phyloP scores from a whole-genome alignment of 1,284 basidiomycete genomes.

The Sphaerobolus stellatus region DNA sequence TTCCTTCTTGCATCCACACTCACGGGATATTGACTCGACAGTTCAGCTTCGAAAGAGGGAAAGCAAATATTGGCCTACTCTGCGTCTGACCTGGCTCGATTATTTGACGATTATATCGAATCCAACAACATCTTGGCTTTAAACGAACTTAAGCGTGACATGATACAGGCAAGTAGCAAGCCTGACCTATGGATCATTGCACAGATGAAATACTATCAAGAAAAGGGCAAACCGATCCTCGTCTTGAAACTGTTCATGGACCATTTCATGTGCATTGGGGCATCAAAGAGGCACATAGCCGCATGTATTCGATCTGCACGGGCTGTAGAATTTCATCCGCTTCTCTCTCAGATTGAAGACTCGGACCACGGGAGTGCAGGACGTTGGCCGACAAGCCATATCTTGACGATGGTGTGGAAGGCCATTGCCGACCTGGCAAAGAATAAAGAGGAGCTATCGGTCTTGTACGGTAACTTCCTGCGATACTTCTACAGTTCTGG shows the following conservation, averaged over 20 bases:
- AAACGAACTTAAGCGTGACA: constrained; percentile 1
- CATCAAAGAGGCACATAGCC: background rate
- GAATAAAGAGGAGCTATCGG: background rate
- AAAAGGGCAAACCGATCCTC: background rate
- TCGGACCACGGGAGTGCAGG: background rate
- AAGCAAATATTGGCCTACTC: too few relatives aligned
- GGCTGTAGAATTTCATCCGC: background rate
- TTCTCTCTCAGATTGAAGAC: background rate
- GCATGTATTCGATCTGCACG: background rate
- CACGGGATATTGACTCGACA: too few relatives aligned
- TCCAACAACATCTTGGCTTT: background rate
- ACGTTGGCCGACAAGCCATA: constrained; percentile 10
- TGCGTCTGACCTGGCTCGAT: background rate
- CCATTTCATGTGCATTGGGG: constrained; percentile 7
- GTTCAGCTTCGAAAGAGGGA: too few relatives aligned
- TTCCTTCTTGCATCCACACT: too few relatives aligned
- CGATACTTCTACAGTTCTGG: constrained; percentile 1
- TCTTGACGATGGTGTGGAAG: constrained; percentile 8
- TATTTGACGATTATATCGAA: constrained; percentile 1
- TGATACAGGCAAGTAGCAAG: background rate
- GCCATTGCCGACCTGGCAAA: constrained; percentile 2
- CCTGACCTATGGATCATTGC: constrained; percentile 7
- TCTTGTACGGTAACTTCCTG: constrained; percentile 3
- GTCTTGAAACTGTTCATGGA: constrained; percentile 7
- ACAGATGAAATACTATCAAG: constrained; percentile 10